Conservation (phyloP, 352 stramenopile species). For the Pythium chondricola region DNA sequence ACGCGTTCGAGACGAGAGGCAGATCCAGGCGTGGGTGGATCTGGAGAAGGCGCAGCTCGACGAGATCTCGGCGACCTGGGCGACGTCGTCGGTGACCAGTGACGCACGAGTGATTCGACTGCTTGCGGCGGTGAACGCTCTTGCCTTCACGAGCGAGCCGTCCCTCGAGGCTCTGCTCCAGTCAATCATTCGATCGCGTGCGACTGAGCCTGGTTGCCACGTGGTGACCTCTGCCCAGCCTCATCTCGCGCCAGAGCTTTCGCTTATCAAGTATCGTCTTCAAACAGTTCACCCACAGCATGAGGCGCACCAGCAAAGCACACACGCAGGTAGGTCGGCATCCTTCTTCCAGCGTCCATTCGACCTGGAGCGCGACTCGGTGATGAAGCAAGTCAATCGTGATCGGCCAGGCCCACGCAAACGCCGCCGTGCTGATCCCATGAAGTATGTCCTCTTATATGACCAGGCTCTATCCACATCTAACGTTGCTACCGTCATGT, state of each 20-base stretch:
- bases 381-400: constrained; percentile 11
- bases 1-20: neutral
- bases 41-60: constrained; percentile 4
- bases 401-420: neutral
- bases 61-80: constrained; percentile 8
- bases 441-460: constrained; percentile 14
- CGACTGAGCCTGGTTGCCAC: too few species aligned
- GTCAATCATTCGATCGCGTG: too few species aligned
- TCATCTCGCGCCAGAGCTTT: too few species aligned
- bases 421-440: constrained; percentile 7
- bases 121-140: neutral
- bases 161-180: neutral
- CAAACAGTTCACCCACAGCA: neutral
- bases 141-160: neutral
- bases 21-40: constrained; percentile 4
- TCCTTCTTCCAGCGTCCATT: constrained; percentile 9
- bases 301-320: neutral
- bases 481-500: neutral
- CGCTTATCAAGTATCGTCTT: neutral
- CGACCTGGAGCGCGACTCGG: constrained; percentile 11
- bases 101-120: neutral
- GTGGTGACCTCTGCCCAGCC: too few species aligned
- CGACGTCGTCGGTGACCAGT: neutral
- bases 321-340: neutral
- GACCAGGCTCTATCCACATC: neutral